Evolutionary conservation across 495 filamentous ascomycete species (phyloP).

Genomic region (Penicillium steckii): DNA sequence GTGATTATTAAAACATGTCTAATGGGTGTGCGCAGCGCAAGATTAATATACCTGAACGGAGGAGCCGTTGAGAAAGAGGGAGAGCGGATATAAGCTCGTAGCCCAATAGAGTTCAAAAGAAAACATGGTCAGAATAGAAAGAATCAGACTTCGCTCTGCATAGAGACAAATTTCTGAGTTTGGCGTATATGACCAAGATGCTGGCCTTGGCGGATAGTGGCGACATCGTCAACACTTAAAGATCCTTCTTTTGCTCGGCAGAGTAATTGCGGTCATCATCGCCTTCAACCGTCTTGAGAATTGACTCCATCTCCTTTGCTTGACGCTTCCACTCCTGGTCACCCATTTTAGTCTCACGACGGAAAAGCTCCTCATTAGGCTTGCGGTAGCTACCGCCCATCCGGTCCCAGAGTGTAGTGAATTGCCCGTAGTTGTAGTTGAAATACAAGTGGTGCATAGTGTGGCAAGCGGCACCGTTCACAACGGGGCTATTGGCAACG

Average conservation of each 20-base stretch:
- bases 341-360: constrained; percentile 85
- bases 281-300: constrained; percentile 82
- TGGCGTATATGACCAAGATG: too few species aligned
- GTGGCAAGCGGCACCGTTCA: constrained; percentile 96
- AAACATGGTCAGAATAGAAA: background rate
- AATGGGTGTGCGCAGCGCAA: constrained; percentile 13
- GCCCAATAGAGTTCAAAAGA: background rate
- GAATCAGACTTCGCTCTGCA: too few species aligned
- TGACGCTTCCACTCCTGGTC: constrained; percentile 79
- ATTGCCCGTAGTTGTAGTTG: constrained; percentile 98
- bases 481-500: constrained; percentile 78
- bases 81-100: background rate
- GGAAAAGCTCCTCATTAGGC: constrained; percentile 85
- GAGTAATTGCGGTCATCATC: constrained; percentile 77
- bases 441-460: constrained; percentile 98
- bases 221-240: constrained; percentile 16
- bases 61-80: background rate
- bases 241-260: constrained; percentile 42
- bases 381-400: constrained; percentile 84
- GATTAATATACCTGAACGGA: constrained; percentile 15
- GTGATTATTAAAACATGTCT: constrained; percentile 14
- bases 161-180: too few species aligned
- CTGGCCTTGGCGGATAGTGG: too few species aligned
- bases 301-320: constrained; percentile 79
- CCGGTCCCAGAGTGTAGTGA: constrained; percentile 93